Evolutionary conservation across 805 yeast species (phyloP), one percentile per base, ranked within the genome.

Genomic region (Starmera dryadoides): DNA sequence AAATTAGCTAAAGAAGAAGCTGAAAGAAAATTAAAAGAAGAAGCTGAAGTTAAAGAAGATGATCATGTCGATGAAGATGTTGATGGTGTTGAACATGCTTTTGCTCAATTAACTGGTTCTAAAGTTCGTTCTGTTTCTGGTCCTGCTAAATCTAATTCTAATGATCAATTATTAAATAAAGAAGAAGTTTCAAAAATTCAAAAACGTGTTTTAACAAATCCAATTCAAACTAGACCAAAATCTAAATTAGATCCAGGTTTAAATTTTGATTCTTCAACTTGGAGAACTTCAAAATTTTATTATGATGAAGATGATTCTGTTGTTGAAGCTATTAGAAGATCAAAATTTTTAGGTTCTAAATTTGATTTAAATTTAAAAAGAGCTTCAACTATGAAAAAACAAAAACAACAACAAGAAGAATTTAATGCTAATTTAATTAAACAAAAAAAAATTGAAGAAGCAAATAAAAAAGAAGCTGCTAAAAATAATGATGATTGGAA

Each of bases 211-310:
- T 56, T 59, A 3, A 50, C 59, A 9, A 50, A 55, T 42, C 68
- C 71, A 5, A 47, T 61, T 28, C 61, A 59, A 23, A 52, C 67
- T 6, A 60, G 71, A 52, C 72, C 72, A n/a, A 59, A 61, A 32
- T 66, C 71, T 6, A 60, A 62, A 46, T 43, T 67, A 30, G 72
- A 67, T 47, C 72, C 72, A 7, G 72, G 72, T 37, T 51, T 67
- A 34, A 49, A 57, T 41, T 56, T 48, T 35, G 43, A 46, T 29
- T 44, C 44, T 4, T 42, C 42, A n/a, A 47, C 50, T 35, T 39
- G 52, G 49, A 37, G 44, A 35, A 36, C 45, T 28, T 32, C 46
- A 18, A 45, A 43, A 33, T 35, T 45, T n/a, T 37, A 41, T 12
- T 46, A 50, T 16, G 55, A 46, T 17, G 56, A 49, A 7, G 41